These are phyloP conservation scores for Apiospora sp. DNA, from an alignment of 2,329 filamentous ascomycete genomes.

Conservation along the genomic window DNA sequence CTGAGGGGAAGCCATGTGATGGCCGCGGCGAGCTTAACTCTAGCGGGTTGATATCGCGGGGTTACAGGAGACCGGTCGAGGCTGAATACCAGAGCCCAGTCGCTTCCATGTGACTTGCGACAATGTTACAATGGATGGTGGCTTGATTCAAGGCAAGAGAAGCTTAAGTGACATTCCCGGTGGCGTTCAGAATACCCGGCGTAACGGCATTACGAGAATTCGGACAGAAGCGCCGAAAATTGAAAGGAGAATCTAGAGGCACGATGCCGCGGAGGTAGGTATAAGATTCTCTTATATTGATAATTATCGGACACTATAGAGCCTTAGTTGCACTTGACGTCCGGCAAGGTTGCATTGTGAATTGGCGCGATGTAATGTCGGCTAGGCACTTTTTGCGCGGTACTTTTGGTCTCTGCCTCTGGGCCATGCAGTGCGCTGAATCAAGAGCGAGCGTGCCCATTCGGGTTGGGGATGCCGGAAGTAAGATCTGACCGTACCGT, in stretches of 20 bases:
- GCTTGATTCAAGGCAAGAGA: neutral
- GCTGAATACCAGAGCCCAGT: neutral
- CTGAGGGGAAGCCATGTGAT: neutral
- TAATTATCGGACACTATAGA: neutral
- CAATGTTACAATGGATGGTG: neutral
- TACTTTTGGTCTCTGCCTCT: neutral
- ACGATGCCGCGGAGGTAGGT: neutral
- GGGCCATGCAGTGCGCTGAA: conserved; percentile 6
- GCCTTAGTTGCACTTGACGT: neutral
- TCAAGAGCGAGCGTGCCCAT: conserved; percentile 19
- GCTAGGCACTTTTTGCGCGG: neutral
- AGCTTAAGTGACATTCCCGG: conserved; percentile 2
- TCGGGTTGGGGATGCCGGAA: conserved; percentile 12
- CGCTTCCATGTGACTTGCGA: neutral
- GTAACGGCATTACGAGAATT: neutral
- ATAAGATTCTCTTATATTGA: neutral
- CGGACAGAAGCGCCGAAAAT: conserved; percentile 3
- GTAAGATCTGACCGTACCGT: conserved; percentile 9
- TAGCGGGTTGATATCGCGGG: conserved; percentile 13
- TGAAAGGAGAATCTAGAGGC: neutral
- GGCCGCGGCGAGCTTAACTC: neutral
- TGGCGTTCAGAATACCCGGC: neutral
- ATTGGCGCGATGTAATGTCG: conserved; percentile 13
- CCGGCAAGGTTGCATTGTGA: conserved; percentile 9
- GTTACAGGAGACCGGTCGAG: neutral